Base-by-base conservation (phyloP, 192 early-diverging fungal species). In the Coemansia sp. region DNA sequence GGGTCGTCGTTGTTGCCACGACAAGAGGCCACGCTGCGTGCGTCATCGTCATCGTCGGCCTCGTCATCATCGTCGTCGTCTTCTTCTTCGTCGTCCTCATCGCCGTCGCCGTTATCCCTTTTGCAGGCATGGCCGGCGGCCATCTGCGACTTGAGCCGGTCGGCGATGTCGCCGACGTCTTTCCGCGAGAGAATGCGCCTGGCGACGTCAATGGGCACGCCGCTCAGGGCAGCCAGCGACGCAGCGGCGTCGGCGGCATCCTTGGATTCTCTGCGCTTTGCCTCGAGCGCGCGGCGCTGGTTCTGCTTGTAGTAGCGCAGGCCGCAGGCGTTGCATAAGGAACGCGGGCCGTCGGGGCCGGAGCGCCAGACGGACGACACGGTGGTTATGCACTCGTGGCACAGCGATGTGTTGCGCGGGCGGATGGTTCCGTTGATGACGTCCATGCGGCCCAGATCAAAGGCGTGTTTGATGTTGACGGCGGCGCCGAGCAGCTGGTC, bases 321-420 rank as follows among this genome's bases (percentile, higher is more conserved):
- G 0, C 85, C 85, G 53, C 85, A 86, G 24, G 85, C 85, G 61
- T 86, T 86, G 69, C 85, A 86, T 29, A 86, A 74, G 20, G 83
- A 82, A 32, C 77, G 71, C 11, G 77, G 71, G 56, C 78, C 78
- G 32, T 75, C 73, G 55, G 78, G 78, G 5, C 78, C 78, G 1
- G 78, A 81, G 16, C 78, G 72, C 78, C 78, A 81, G 11, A 81
- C 78, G 2, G 78, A 81, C 1, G 78, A 81, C 22, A 81, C 74
- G 1, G 78, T 81, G 22, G 78, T 81, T 36, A 75, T 75, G 61
- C 78, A 81, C 30, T 81, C 78, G 64, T 81, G 78, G 55, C 78
- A 81, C 35, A 81, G 64, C 32, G 73, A 75, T 16, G 78, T 81
- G 65, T 75, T 81, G 55, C 77, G 77, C 10, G 77, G 77, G 6